A percentile compares a stretch with the other conserved stretches of the same genome.
These are phyloP conservation scores for Lactarius deliciosus DNA, from an alignment of 768 basidiomycete species.

Conservation along the genomic window DNA sequence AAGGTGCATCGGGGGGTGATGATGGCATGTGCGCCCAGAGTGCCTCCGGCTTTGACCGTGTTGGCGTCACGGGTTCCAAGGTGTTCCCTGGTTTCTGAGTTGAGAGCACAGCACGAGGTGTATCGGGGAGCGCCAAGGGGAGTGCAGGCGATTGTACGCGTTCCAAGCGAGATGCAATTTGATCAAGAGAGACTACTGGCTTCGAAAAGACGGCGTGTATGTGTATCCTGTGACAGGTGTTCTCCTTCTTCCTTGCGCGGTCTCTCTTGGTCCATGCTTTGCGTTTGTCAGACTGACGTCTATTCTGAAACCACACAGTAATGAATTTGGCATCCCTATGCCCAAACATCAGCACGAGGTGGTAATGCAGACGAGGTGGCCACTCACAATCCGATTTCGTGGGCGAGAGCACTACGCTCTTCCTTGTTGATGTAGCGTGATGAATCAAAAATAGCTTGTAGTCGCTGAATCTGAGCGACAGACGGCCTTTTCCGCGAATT, in stretches of 20 bases:
- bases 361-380: neutral
- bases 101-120: constrained; percentile 16
- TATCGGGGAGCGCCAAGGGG: neutral
- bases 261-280: constrained; percentile 28
- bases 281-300: constrained; percentile 29
- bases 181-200: constrained; percentile 49
- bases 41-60: constrained; percentile 13
- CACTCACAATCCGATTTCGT: constrained; percentile 17
- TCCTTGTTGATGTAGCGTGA: constrained; percentile 21
- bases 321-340: constrained; percentile 27
- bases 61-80: constrained; percentile 13
- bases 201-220: constrained; percentile 26
- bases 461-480: constrained; percentile 16
- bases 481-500: constrained; percentile 18
- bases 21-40: constrained; percentile 53
- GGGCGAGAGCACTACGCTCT: constrained; percentile 15
- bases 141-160: constrained; percentile 26
- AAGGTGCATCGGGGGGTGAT: constrained; percentile 55
- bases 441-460: constrained; percentile 18
- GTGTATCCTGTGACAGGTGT: constrained; percentile 14
- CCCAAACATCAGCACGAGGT: neutral
- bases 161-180: constrained; percentile 56
- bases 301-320: constrained; percentile 29
- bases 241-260: constrained; percentile 26
- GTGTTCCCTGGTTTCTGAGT: constrained; percentile 25